phyloP scores from a whole-genome alignment of 805 yeast genomes.

The Saturnispora silvae region DNA sequence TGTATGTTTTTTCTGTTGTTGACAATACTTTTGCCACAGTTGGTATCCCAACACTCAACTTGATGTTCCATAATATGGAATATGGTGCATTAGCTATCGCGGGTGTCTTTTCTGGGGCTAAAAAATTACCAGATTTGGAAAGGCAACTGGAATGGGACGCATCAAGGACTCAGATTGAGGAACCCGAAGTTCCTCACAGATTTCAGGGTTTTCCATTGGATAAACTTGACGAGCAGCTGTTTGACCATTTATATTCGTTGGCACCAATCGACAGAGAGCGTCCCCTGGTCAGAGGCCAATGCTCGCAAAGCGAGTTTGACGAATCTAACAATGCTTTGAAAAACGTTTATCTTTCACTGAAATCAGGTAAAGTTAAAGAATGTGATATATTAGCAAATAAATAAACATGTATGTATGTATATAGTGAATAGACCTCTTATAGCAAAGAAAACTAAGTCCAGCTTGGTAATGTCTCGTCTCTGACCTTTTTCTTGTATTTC shows the following conservation, averaged over 20 bases:
- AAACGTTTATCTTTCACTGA: constrained; percentile 10
- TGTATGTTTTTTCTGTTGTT: constrained; percentile 29
- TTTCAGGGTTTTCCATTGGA: constrained; percentile 10
- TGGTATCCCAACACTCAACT: constrained; percentile 33
- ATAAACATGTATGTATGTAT: no score
- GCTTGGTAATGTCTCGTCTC: neutral
- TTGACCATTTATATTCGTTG: constrained; percentile 11
- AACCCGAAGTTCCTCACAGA: constrained; percentile 14
- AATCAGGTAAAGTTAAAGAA: constrained; percentile 6
- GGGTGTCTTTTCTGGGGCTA: constrained; percentile 42
- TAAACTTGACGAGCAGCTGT: constrained; percentile 11
- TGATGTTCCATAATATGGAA: constrained; percentile 41
- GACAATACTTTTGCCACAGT: constrained; percentile 35
- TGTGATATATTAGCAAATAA: constrained; percentile 9
- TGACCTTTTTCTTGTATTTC: constrained; percentile 2
- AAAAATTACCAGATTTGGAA: constrained; percentile 29
- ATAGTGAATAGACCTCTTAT: no score
- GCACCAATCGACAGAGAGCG: constrained; percentile 13
- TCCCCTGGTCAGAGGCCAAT: constrained; percentile 10
- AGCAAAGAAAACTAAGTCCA: constrained; percentile 4
- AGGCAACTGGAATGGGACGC: constrained; percentile 29
- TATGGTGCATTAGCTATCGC: constrained; percentile 44
- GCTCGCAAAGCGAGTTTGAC: constrained; percentile 9
- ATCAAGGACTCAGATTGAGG: constrained; percentile 8
- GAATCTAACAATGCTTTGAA: constrained; percentile 10